These are phyloP conservation scores for Clitopilus hobsonii DNA, from an alignment of 768 basidiomycete species.

Conservation along the genomic window DNA sequence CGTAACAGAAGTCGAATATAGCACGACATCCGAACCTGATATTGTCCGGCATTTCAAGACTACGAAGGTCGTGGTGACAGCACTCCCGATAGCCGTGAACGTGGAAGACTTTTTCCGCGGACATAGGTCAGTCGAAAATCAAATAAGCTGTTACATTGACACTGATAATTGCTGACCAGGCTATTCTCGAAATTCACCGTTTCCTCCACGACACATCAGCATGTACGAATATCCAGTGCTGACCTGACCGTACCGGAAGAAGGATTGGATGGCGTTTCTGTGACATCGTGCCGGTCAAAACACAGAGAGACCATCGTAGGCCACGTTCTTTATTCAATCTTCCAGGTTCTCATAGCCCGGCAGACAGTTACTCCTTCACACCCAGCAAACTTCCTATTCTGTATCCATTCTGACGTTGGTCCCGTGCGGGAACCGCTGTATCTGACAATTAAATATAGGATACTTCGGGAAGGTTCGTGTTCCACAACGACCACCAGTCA, in stretches of 20 bases:
- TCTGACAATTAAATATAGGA: slow-evolving; percentile 70
- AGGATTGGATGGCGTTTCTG: slow-evolving; percentile 44
- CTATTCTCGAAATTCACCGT: slow-evolving; percentile 89
- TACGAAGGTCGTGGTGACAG: slow-evolving; percentile 54
- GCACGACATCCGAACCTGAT: slow-evolving; percentile 46
- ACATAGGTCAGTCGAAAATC: slow-evolving; percentile 45
- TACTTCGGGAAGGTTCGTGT: slow-evolving; percentile 71
- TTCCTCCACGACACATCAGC: slow-evolving; percentile 73
- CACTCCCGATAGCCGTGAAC: slow-evolving; percentile 85
- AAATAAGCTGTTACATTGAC: neutral
- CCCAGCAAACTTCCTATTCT: slow-evolving; percentile 78
- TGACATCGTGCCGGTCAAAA: slow-evolving; percentile 42
- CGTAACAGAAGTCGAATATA: slow-evolving; percentile 62
- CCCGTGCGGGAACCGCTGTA: slow-evolving; percentile 60
- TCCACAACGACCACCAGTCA: neutral
- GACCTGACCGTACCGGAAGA: slow-evolving; percentile 42
- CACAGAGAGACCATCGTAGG: slow-evolving; percentile 47
- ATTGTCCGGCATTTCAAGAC: slow-evolving; percentile 50
- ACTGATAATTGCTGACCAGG: slow-evolving; percentile 32
- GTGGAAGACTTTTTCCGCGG: slow-evolving; percentile 97
- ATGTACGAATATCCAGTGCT: slow-evolving; percentile 69
- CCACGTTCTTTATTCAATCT: slow-evolving; percentile 7
- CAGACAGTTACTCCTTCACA: slow-evolving; percentile 76
- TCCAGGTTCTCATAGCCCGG: too few relatives aligned
- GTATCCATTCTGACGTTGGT: slow-evolving; percentile 59